Conservation (phyloP, 805 yeast genomes). For the Candida silvicultrix region DNA sequence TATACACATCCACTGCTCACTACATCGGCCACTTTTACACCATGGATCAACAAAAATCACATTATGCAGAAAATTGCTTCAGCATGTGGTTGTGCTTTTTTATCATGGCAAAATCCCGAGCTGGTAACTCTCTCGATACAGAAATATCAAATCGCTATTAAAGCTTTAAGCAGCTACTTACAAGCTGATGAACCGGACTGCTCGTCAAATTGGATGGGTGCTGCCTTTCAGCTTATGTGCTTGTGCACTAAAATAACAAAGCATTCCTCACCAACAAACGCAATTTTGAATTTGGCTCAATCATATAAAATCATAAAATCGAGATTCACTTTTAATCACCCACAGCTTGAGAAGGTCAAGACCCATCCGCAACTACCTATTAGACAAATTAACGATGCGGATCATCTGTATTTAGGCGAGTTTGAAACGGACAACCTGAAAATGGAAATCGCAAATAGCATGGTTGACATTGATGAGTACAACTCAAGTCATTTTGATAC, state of each 20-base stretch:
- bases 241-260: constrained; percentile 29
- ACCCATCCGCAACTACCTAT: background rate
- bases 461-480: constrained; percentile 2
- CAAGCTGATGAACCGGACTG: background rate
- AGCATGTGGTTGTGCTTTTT: constrained; percentile 36
- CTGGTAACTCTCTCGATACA: constrained; percentile 19
- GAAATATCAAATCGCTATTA: constrained; percentile 20
- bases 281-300: constrained; percentile 28
- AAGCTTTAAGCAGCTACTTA: constrained; percentile 5
- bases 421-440: constrained; percentile 19
- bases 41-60: constrained; percentile 25
- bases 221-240: constrained; percentile 33
- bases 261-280: constrained; percentile 20
- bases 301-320: constrained; percentile 30
- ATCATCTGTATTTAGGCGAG: constrained; percentile 8
- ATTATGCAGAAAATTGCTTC: constrained; percentile 28
- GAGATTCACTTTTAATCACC: constrained; percentile 13
- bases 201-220: constrained; percentile 32
- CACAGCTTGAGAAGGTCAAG: too few relatives aligned
- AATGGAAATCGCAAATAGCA: constrained; percentile 17
- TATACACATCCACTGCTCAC: constrained; percentile 33
- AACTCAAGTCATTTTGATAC: constrained; percentile 2
- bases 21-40: constrained; percentile 34
- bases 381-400: background rate
- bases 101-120: constrained; percentile 26